Percentiles rank a stretch among this genome's conserved stretches.
These are phyloP conservation scores for Chytriomyces confervae DNA, from an alignment of 192 early-diverging fungal genomes.

Conservation along the genomic window DNA sequence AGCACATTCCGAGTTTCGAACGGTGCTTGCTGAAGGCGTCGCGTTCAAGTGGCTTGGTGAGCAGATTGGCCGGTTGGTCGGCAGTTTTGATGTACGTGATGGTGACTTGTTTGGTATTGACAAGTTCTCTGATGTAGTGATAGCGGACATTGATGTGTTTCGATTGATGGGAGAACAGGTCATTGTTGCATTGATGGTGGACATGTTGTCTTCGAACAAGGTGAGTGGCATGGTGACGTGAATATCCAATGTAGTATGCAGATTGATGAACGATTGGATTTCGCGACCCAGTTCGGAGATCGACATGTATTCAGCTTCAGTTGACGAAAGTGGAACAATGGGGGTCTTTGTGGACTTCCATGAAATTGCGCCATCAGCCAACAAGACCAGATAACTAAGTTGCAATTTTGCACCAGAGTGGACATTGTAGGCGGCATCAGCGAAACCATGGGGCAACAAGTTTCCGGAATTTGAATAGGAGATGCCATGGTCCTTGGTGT, in stretches of 20 bases:
- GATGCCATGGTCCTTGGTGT: too few relatives aligned
- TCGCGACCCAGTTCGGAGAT: neutral
- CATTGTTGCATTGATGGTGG: slow-evolving; percentile 19
- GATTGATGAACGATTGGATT: neutral
- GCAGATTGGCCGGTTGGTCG: neutral
- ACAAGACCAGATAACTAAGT: neutral
- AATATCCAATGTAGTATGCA: neutral
- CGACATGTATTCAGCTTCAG: slow-evolving; percentile 15
- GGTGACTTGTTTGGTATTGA: neutral
- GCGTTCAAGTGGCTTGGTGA: neutral
- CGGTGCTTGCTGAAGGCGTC: neutral
- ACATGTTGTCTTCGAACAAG: slow-evolving; percentile 18
- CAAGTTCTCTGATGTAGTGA: slow-evolving; percentile 26
- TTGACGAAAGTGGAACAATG: neutral
- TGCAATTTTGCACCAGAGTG: slow-evolving; percentile 4
- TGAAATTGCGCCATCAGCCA: neutral
- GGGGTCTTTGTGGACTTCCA: too few relatives aligned
- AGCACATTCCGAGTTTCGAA: neutral
- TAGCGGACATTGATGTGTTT: slow-evolving; percentile 22
- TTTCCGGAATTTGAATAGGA: neutral
- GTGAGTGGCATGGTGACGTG: neutral
- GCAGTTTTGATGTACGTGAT: slow-evolving; percentile 4
- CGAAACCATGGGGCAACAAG: neutral
- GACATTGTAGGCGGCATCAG: slow-evolving; percentile 19
- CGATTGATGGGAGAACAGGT: slow-evolving; percentile 9